phyloP scores from a whole-genome alignment of 2,329 filamentous ascomycete genomes.

The Ophiobolus disseminans region DNA sequence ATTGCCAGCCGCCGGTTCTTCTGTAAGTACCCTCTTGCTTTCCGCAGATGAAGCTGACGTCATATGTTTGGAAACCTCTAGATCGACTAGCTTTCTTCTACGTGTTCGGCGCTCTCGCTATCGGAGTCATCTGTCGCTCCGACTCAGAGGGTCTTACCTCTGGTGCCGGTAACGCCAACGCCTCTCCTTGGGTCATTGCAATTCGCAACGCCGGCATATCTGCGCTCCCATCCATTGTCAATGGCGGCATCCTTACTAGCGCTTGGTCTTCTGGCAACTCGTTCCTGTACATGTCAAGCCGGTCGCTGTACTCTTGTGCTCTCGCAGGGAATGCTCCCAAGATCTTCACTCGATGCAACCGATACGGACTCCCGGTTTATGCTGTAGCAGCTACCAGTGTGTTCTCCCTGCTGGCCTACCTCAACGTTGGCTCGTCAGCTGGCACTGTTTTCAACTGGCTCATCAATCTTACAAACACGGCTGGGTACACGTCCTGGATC shows the following conservation, averaged over 20 bases:
- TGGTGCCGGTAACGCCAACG: slow-evolving; percentile 36
- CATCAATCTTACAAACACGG: slow-evolving; percentile 44
- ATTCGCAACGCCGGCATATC: slow-evolving; percentile 53
- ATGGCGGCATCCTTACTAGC: slow-evolving; percentile 16
- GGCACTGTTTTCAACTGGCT: slow-evolving; percentile 43
- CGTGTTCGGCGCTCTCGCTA: slow-evolving; percentile 56
- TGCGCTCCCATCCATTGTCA: slow-evolving; percentile 26
- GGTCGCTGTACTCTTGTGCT: slow-evolving; percentile 19
- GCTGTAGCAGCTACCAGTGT: slow-evolving; percentile 62
- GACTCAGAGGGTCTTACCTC: slow-evolving; percentile 44
- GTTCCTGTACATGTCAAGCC: slow-evolving; percentile 18
- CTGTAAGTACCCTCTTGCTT: slow-evolving; percentile 19
- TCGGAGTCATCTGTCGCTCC: slow-evolving; percentile 63
- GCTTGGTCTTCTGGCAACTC: slow-evolving; percentile 21
- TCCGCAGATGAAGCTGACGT: background rate
- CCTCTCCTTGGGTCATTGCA: slow-evolving; percentile 61
- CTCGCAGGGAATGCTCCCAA: slow-evolving; percentile 13
- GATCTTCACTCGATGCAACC: slow-evolving; percentile 17
- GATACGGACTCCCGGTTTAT: slow-evolving; percentile 44
- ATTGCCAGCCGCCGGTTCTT: slow-evolving; percentile 58
- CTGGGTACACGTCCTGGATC: slow-evolving; percentile 42
- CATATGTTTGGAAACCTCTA: background rate
- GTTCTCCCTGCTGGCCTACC: slow-evolving; percentile 16
- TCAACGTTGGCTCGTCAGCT: slow-evolving; percentile 4
- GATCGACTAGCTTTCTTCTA: slow-evolving; percentile 53